These are phyloP conservation scores for Pleurotus tuoliensis DNA, from an alignment of 768 basidiomycete species.

Conservation along the genomic window DNA sequence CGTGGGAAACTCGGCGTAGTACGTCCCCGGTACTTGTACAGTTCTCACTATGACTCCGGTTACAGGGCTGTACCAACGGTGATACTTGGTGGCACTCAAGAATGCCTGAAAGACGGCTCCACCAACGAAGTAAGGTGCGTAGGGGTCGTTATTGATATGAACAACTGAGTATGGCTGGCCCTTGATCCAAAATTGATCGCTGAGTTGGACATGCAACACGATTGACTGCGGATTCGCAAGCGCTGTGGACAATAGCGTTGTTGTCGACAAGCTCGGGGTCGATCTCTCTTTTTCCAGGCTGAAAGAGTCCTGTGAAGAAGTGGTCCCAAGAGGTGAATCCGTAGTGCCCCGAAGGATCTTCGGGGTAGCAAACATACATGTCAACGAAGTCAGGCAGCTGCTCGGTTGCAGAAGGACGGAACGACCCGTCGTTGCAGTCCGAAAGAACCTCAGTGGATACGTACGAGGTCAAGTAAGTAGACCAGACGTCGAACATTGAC, in stretches of 20 bases:
- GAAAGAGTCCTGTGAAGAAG: slow-evolving; percentile 49
- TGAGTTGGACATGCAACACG: slow-evolving; percentile 37
- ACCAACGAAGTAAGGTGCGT: slow-evolving; percentile 39
- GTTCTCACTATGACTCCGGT: slow-evolving; percentile 37
- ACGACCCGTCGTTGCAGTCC: slow-evolving; percentile 41
- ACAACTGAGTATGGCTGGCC: slow-evolving; percentile 55
- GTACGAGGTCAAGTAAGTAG: slow-evolving; percentile 37
- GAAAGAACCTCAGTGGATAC: slow-evolving; percentile 40
- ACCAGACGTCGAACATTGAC: slow-evolving; percentile 54
- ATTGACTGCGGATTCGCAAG: slow-evolving; percentile 53
- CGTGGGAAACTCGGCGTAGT: slow-evolving; percentile 36
- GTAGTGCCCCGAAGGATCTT: slow-evolving; percentile 23
- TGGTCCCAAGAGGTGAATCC: slow-evolving; percentile 51
- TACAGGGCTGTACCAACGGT: slow-evolving; percentile 63
- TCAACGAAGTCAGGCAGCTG: slow-evolving; percentile 26
- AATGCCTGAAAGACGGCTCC: slow-evolving; percentile 57
- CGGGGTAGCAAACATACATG: slow-evolving; percentile 37
- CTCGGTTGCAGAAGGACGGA: slow-evolving; percentile 20
- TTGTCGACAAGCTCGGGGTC: slow-evolving; percentile 15
- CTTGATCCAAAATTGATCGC: slow-evolving; percentile 59
- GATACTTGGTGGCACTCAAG: slow-evolving; percentile 51
- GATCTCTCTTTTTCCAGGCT: slow-evolving; percentile 37
- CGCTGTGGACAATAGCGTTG: slow-evolving; percentile 35
- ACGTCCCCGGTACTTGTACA: slow-evolving; percentile 46
- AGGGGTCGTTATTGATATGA: slow-evolving; percentile 41